Base-by-base conservation (phyloP, 148 eudicot species). In the Spergularia marina region DNA sequence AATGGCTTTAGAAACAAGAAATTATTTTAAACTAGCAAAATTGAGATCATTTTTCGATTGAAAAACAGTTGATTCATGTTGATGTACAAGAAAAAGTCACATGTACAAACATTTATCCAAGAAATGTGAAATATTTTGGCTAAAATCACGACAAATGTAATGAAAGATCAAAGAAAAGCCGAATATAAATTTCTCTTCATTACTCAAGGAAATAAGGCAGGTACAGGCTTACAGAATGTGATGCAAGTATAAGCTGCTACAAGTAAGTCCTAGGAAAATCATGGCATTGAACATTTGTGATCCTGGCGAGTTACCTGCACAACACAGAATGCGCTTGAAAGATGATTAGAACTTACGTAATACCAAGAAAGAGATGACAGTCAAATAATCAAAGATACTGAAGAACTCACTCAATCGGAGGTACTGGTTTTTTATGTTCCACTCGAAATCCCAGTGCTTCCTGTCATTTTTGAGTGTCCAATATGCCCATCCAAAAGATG, bases 401-500 rank as follows among this genome's bases (percentile, higher is more conserved):
- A 68, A 72, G 13, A 9, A 41, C 74, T 80, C 76, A 89, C 93
- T 85, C 41, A 89, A 80, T 81, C 85, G 84, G 30, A 92, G 89
- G 75, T 85, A 87, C 65, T 83, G 77, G 76, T 88, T 90, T 51
- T 70, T 78, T 7, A 90, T 62, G 70, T 88, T 92, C 95, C 97
- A 90, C 78, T 92, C 87, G 23, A 92, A 90, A 89, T 92, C 92
- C 97, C 92, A 90, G 80, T 90, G 95, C 74, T 83, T 80, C 58
- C 78, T 71, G 54, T 89, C 91, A 77, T 87, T 90, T 74, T 90
- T 92, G 5, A 92, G 88, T 13, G 95, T 92, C 96, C 97, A 92
- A 63, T 92, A 92, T 77, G 90, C 79, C 93, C 96, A 92, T 79
- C 97, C 97, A 56, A 92, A 92, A 12, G 96, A 90, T 49, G 96